Evolutionary conservation across 768 basidiomycete genomes (phyloP).

Genomic region (Daedaleopsis sinensis): DNA sequence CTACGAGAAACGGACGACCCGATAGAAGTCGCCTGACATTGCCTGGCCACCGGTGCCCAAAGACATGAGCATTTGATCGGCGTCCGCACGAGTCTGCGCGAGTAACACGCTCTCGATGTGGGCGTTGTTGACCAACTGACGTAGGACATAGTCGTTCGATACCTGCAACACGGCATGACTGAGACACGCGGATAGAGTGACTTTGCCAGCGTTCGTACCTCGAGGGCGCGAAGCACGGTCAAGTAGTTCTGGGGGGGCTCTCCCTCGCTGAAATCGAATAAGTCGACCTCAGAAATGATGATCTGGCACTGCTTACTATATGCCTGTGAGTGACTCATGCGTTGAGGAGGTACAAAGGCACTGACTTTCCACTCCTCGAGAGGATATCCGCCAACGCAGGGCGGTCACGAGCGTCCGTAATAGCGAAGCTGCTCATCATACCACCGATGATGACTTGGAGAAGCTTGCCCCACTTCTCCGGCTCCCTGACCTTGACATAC

Average conservation of each 20-base stretch:
- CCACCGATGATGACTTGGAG: conserved; percentile 62
- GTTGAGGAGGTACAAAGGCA: conserved; percentile 4
- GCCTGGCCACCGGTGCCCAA: conserved; percentile 56
- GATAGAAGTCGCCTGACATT: conserved; percentile 65
- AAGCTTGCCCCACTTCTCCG: conserved; percentile 62
- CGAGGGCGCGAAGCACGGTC: conserved; percentile 82
- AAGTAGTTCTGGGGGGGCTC: conserved; percentile 65
- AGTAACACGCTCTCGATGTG: conserved; percentile 76
- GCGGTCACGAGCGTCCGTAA: conserved; percentile 72
- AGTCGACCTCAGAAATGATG: conserved; percentile 68
- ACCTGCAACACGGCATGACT: conserved; percentile 50
- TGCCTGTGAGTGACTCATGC: not conserved
- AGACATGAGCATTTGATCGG: conserved; percentile 51
- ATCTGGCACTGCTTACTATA: conserved; percentile 44
- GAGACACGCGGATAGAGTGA: not conserved
- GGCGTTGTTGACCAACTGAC: conserved; percentile 76
- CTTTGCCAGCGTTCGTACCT: conserved; percentile 48
- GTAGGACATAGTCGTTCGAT: conserved; percentile 70
- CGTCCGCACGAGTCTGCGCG: conserved; percentile 63
- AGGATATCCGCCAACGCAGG: conserved; percentile 56
- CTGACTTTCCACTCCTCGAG: conserved; percentile 65
- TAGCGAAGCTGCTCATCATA: conserved; percentile 69
- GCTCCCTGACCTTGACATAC: conserved; percentile 74
- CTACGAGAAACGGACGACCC: conserved; percentile 66
- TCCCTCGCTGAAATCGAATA: conserved; percentile 80